Conservation (phyloP, 2,329 filamentous ascomycete species). For the Drechslera avenae region DNA sequence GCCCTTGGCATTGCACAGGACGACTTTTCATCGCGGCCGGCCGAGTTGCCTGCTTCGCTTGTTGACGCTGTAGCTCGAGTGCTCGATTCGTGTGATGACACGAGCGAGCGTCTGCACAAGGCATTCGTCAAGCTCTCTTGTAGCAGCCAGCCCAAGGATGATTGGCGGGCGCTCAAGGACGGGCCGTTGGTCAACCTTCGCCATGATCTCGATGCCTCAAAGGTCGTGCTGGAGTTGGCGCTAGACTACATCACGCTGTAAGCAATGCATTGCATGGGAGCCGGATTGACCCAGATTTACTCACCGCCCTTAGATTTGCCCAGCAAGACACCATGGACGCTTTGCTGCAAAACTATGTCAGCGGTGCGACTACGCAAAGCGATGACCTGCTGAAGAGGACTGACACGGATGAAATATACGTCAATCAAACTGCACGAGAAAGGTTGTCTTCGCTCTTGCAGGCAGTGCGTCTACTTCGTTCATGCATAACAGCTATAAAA, state of each 20-base stretch:
- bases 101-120: conserved; percentile 37
- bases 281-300: background rate
- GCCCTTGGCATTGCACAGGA: conserved; percentile 41
- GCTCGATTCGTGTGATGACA: conserved; percentile 35
- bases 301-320: conserved; percentile 19
- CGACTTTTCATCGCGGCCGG: conserved; percentile 32
- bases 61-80: conserved; percentile 37
- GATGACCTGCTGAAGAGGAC: conserved; percentile 32
- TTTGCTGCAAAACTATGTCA: conserved; percentile 23
- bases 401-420: conserved; percentile 32
- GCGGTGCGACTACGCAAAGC: conserved; percentile 22
- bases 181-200: conserved; percentile 23
- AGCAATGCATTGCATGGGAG: conserved; percentile 13
- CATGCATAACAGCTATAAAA: conserved; percentile 29
- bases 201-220: conserved; percentile 34
- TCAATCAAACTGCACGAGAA: conserved; percentile 32
- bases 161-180: conserved; percentile 30
- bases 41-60: conserved; percentile 27
- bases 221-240: conserved; percentile 36
- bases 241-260: conserved; percentile 39
- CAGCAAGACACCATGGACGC: conserved; percentile 29
- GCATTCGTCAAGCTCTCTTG: conserved; percentile 36
- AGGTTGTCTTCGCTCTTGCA: conserved; percentile 30
- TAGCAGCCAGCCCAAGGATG: conserved; percentile 24
- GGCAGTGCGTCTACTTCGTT: conserved; percentile 30